Base-by-base conservation (phyloP, 2,329 filamentous ascomycete species). In the Blastomyces emzantsi region DNA sequence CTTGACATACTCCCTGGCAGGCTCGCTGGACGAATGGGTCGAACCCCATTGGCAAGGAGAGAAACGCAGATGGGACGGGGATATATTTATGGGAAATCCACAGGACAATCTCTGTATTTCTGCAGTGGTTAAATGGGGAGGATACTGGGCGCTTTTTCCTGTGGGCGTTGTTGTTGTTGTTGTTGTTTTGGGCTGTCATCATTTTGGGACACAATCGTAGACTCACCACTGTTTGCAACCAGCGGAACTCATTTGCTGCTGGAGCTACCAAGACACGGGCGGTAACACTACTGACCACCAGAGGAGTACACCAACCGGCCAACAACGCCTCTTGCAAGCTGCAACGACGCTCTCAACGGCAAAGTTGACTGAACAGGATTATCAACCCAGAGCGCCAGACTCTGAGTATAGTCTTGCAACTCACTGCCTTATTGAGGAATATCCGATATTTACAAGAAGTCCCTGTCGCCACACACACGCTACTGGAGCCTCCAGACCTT, bases 141-240 rank as follows among this genome's bases (percentile, higher is more conserved):
- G 54, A 22, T 41, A n/a, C 30, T 57, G 22, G 36, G 36, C 17
- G 9, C 9, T 22, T 15, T 43, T 43, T 25, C 15, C 25, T 17
- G 49, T 6, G 49, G 49, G 49, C 49, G 22, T 22, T 52, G 55
- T 41, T 25, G 22, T 3, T 43, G 22, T 22, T 52, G 55, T 41
- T 25, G 22, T 3, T 43, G 33, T 33, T 36, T 56, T 19, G 43
- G 28, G 36, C 4, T 43, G 55, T n/a, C 55, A 15, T 43, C 36
- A 43, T 28, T 58, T 22, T 25, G 36, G 55, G 39, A 39, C 36
- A 36, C 17, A 36, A 58, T 43, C 55, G 55, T 58, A 58, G 55
- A 58, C 55, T 28, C 55, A 43, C n/a, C n/a, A 57, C 36, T 4
- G 25, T 41, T 28, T 15, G 52, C 28, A 36, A 28, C 2, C 17